Percentiles rank a stretch among this genome's conserved stretches.
These are phyloP conservation scores for Microstroma glucosiphilum DNA, from an alignment of 1,284 basidiomycete species.

Conservation along the genomic window DNA sequence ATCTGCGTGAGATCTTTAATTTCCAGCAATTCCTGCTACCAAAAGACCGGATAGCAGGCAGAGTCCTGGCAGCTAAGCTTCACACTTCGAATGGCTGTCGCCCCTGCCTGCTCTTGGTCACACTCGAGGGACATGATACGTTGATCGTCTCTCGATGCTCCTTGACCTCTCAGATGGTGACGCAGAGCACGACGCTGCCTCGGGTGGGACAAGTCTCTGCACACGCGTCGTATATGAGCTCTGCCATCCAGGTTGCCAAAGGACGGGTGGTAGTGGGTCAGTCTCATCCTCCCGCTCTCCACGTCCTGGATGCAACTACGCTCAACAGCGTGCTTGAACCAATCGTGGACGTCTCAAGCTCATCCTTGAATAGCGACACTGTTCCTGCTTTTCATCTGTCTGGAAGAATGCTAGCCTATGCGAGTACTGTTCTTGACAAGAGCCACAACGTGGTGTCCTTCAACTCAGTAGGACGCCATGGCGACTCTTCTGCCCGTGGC, in stretches of 20 bases:
- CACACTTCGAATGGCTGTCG: not conserved
- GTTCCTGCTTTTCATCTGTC: not conserved
- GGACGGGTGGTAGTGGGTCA: not conserved
- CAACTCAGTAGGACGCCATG: not conserved
- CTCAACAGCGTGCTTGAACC: not conserved
- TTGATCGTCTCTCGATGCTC: slow-evolving; percentile 1
- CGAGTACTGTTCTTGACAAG: not conserved
- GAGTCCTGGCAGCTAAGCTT: not conserved
- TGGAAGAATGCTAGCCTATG: not conserved
- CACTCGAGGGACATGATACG: not conserved
- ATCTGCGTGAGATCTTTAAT: not conserved
- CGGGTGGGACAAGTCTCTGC: not conserved
- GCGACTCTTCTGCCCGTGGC: not conserved
- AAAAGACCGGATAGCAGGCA: not conserved
- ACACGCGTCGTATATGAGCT: not conserved
- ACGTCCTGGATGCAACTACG: not conserved
- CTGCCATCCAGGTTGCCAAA: not conserved
- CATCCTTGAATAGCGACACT: not conserved
- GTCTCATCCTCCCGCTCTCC: not conserved
- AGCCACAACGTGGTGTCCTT: not conserved
- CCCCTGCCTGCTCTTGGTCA: slow-evolving; percentile 1
- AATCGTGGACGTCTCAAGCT: slow-evolving; percentile 2
- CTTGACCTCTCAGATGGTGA: not conserved
- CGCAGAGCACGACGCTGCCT: not conserved
- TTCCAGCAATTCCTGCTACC: slow-evolving; percentile 5